These are phyloP conservation scores for Coprinopsis marcescibilis DNA, from an alignment of 768 basidiomycete genomes.

Conservation along the genomic window DNA sequence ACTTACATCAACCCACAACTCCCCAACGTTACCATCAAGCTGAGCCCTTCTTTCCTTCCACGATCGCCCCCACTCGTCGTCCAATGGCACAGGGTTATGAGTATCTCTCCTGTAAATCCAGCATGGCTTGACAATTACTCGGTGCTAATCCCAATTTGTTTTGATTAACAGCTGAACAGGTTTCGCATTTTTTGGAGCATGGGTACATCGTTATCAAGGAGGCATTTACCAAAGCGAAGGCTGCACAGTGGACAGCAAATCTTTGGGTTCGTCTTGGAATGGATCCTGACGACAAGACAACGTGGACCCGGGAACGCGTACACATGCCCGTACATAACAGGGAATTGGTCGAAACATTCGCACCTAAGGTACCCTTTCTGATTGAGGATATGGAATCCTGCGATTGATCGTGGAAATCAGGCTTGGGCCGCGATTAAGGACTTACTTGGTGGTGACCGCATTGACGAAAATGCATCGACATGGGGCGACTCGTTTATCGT, in stretches of 20 bases:
- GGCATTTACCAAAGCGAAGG: slow-evolving; percentile 48
- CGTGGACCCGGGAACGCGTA: slow-evolving; percentile 47
- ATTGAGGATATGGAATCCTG: no score
- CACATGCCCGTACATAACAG: slow-evolving; percentile 52
- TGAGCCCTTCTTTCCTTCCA: not conserved
- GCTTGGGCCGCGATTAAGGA: slow-evolving; percentile 60
- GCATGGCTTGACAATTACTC: not conserved
- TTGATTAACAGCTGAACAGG: slow-evolving; percentile 34
- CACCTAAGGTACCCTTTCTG: slow-evolving; percentile 37
- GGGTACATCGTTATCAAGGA: slow-evolving; percentile 49
- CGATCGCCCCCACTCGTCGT: slow-evolving; percentile 7
- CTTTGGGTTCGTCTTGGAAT: slow-evolving; percentile 49
- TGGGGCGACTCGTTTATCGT: slow-evolving; percentile 63
- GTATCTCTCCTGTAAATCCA: slow-evolving; percentile 30
- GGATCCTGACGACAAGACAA: slow-evolving; percentile 47
- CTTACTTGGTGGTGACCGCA: slow-evolving; percentile 52
- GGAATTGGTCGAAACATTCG: slow-evolving; percentile 41
- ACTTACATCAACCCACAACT: no score
- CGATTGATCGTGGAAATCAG: no score
- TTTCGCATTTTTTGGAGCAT: slow-evolving; percentile 48
- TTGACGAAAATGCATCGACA: slow-evolving; percentile 38
- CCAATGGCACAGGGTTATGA: slow-evolving; percentile 29
- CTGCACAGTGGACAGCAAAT: slow-evolving; percentile 42
- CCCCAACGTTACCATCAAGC: no score
- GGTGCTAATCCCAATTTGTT: not conserved